A percentile compares a stretch with the other conserved stretches of the same genome.
Evolutionary conservation across 2,329 filamentous ascomycete genomes (phyloP).

Genomic region (Lachnellula cervina): DNA sequence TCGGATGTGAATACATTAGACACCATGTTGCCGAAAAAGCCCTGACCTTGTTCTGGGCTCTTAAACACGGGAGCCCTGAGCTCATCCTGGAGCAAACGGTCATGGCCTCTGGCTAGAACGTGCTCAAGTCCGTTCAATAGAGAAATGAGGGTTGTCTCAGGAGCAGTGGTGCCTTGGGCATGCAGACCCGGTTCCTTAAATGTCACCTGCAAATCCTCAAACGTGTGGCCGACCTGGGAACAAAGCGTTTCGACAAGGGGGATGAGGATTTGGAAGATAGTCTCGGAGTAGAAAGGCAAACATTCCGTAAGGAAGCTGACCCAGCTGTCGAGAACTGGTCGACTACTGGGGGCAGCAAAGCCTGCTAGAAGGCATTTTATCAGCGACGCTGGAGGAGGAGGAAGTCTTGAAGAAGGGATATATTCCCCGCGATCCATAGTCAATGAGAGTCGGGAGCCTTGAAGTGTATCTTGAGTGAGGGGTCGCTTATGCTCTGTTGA

Average conservation of each 20-base stretch:
- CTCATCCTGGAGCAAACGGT: constrained; percentile 74
- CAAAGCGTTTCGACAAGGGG: constrained; percentile 89
- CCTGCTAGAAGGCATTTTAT: constrained; percentile 80
- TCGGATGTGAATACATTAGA: constrained; percentile 85
- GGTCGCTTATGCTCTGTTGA: constrained; percentile 25
- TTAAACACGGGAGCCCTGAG: constrained; percentile 63
- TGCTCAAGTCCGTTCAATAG: constrained; percentile 91
- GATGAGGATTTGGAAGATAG: constrained; percentile 85
- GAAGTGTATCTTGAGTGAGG: constrained; percentile 28
- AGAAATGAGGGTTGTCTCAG: constrained; percentile 72
- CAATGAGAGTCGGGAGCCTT: constrained; percentile 40
- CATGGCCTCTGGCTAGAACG: constrained; percentile 80
- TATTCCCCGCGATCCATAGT: constrained; percentile 39
- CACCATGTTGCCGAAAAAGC: constrained; percentile 92
- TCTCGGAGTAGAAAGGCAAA: constrained; percentile 75
- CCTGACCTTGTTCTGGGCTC: constrained; percentile 75
- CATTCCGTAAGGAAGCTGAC: constrained; percentile 78
- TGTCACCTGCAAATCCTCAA: constrained; percentile 62
- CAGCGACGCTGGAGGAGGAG: constrained; percentile 64
- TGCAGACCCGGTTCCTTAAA: constrained; percentile 45
- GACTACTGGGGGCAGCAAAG: constrained; percentile 68
- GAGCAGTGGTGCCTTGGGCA: constrained; percentile 38
- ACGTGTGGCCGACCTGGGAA: constrained; percentile 67
- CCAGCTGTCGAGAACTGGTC: constrained; percentile 85
- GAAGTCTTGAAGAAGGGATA: constrained; percentile 32